These are phyloP conservation scores for Backusella parvicylindrica DNA, from an alignment of 192 early-diverging fungal species.

Conservation along the genomic window DNA sequence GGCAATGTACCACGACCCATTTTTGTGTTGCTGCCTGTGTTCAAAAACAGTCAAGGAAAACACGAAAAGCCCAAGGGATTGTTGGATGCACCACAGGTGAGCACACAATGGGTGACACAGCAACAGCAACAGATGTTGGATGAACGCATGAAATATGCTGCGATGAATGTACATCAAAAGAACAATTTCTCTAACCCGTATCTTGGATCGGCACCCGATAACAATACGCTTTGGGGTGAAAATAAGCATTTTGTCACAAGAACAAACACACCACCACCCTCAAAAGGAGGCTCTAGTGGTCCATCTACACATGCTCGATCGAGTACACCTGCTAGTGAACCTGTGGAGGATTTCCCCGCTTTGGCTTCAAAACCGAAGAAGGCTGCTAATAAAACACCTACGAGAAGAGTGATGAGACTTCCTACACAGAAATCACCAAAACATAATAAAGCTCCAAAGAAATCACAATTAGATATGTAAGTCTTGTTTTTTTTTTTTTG, in stretches of 20 bases:
- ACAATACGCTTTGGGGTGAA: neutral
- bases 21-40: constrained; percentile 18
- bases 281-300: neutral
- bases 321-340: neutral
- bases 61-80: constrained; percentile 6
- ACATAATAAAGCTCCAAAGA: neutral
- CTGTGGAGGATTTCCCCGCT: neutral
- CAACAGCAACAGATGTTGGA: neutral
- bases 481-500: neutral
- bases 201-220: neutral
- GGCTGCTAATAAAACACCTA: neutral
- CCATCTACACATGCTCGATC: neutral
- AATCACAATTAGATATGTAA: neutral
- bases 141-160: neutral
- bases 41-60: neutral
- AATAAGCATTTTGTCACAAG: neutral
- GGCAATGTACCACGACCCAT: neutral
- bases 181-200: neutral
- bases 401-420: neutral
- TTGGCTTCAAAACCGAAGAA: neutral
- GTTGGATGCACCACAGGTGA: neutral
- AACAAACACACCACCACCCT: neutral
- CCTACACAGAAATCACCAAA: neutral
- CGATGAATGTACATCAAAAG: neutral
- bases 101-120: neutral